Conservation (phyloP, 2,329 filamentous ascomycete species). For the Penicillium glabrum region DNA sequence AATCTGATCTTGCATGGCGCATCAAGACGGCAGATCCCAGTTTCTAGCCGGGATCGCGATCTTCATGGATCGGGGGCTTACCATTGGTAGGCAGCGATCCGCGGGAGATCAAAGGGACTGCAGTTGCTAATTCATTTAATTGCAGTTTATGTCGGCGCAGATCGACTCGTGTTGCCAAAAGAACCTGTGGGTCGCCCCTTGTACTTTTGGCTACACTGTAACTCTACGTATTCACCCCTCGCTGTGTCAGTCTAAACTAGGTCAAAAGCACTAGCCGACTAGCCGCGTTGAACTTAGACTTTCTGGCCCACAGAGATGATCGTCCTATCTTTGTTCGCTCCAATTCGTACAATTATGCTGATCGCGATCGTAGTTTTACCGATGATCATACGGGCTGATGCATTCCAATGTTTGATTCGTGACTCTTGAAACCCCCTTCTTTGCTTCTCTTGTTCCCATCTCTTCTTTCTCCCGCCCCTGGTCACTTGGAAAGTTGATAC, state of each 20-base stretch:
- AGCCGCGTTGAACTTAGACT: too few relatives aligned
- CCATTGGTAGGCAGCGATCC: slow-evolving; percentile 10
- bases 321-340: background rate
- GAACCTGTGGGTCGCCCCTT: background rate
- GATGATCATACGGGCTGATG: slow-evolving; percentile 2
- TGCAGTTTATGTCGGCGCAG: background rate
- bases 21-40: slow-evolving; percentile 7
- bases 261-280: background rate
- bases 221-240: background rate
- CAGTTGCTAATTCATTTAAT: background rate
- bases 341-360: too few relatives aligned
- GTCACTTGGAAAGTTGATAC: background rate
- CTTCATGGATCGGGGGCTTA: slow-evolving; percentile 3
- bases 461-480: background rate
- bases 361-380: background rate
- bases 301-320: background rate
- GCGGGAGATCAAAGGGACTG: background rate
- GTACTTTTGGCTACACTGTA: background rate
- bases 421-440: background rate
- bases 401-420: slow-evolving; percentile 18
- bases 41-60: slow-evolving; percentile 10
- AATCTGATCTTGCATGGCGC: slow-evolving; percentile 11
- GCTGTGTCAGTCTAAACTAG: background rate
- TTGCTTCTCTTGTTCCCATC: background rate
- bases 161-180: slow-evolving; percentile 14